Evolutionary conservation across 306 rosid genomes (phyloP).

Genomic region (Inga laurina): DNA sequence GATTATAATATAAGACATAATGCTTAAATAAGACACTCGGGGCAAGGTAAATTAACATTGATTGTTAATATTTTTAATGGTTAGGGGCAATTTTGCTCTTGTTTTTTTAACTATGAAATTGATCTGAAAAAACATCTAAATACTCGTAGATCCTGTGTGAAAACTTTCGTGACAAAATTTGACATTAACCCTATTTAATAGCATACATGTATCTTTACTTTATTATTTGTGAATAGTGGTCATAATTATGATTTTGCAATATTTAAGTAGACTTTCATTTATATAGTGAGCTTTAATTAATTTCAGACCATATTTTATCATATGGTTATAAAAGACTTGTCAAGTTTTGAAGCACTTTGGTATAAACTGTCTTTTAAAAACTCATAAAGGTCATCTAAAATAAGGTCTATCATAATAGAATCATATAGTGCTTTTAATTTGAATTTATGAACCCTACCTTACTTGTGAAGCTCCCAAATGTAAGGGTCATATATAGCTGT

Average conservation of each 20-base stretch:
- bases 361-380: background rate
- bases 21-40: background rate
- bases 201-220: background rate
- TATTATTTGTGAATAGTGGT: background rate
- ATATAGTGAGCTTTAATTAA: background rate
- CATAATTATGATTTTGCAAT: background rate
- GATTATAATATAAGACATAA: background rate
- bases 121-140: too few species aligned
- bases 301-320: background rate
- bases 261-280: background rate
- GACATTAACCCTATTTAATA: background rate
- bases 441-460: background rate
- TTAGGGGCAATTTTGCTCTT: too few species aligned
- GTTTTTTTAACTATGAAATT: too few species aligned
- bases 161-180: too few species aligned
- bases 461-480: background rate
- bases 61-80: too few species aligned
- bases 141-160: too few species aligned
- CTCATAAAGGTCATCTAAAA: background rate
- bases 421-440: background rate
- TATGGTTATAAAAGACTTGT: background rate
- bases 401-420: background rate
- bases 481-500: too few species aligned
- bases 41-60: background rate
- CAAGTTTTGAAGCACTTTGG: background rate